phyloP scores from a whole-genome alignment of 257 asterid species.

The Fraxinus excelsior region DNA sequence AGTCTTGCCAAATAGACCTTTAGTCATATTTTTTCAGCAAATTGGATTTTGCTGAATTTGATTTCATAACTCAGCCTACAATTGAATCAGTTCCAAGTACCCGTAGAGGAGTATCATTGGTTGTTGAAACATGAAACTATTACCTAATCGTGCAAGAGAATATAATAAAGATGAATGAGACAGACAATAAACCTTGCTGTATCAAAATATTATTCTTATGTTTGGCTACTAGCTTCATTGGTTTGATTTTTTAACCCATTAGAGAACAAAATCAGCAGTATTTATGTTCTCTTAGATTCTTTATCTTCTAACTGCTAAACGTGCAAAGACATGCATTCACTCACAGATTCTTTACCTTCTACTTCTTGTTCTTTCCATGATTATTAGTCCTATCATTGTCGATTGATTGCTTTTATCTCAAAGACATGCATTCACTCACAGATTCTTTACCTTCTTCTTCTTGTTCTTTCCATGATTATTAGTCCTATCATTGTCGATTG shows the following conservation, averaged over 20 bases:
- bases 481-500: too few species aligned
- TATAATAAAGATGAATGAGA: background rate
- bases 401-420: too few species aligned
- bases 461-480: too few species aligned
- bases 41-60: background rate
- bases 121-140: background rate
- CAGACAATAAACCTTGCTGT: background rate
- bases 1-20: too few species aligned
- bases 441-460: too few species aligned
- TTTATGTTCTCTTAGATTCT: background rate
- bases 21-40: too few species aligned
- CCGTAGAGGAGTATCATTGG: background rate
- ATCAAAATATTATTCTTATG: background rate
- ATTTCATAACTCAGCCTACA: background rate
- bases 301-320: background rate
- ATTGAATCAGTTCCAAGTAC: background rate
- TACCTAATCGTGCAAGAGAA: background rate
- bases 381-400: background rate
- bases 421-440: too few species aligned
- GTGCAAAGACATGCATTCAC: background rate
- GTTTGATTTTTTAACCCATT: slow-evolving; percentile 2
- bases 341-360: background rate
- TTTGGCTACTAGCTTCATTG: slow-evolving; percentile 4
- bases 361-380: background rate
- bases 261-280: background rate